These are phyloP conservation scores for Cladobotryum protrusum DNA, from an alignment of 2,329 filamentous ascomycete species.

Conservation along the genomic window DNA sequence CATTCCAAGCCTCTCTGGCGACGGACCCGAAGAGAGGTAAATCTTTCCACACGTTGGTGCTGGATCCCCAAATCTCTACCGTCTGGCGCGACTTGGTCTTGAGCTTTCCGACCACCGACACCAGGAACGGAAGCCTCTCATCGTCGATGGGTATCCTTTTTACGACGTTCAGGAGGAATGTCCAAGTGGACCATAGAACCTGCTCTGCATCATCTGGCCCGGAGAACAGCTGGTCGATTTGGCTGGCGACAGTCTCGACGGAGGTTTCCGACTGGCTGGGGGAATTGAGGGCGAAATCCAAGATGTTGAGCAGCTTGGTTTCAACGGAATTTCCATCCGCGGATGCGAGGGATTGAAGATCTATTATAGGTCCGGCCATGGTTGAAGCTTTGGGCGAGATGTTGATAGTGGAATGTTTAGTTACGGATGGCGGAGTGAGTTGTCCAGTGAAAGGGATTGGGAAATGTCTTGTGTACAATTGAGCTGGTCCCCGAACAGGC, in stretches of 20 bases:
- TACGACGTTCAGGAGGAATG: conserved; percentile 19
- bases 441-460: not conserved
- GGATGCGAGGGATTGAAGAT: not conserved
- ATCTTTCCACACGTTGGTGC: conserved; percentile 23
- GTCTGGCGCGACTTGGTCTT: conserved; percentile 16
- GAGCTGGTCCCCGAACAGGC: too few species aligned
- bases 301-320: conserved; percentile 9
- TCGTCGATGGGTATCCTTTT: conserved; percentile 22
- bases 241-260: conserved; percentile 17
- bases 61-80: conserved; percentile 23
- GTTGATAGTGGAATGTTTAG: too few species aligned
- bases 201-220: conserved; percentile 16
- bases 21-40: conserved; percentile 25
- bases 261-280: conserved; percentile 10
- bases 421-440: not conserved
- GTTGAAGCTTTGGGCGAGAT: not conserved
- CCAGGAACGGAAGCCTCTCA: conserved; percentile 19
- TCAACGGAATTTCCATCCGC: not conserved
- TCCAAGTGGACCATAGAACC: conserved; percentile 27
- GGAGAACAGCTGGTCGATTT: conserved; percentile 22
- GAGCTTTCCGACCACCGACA: conserved; percentile 17
- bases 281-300: conserved; percentile 19
- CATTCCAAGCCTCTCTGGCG: conserved; percentile 25
- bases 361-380: not conserved
- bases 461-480: too few species aligned